Base-by-base conservation (phyloP, 192 early-diverging fungal genomes). In the Coemansia sp. region DNA sequence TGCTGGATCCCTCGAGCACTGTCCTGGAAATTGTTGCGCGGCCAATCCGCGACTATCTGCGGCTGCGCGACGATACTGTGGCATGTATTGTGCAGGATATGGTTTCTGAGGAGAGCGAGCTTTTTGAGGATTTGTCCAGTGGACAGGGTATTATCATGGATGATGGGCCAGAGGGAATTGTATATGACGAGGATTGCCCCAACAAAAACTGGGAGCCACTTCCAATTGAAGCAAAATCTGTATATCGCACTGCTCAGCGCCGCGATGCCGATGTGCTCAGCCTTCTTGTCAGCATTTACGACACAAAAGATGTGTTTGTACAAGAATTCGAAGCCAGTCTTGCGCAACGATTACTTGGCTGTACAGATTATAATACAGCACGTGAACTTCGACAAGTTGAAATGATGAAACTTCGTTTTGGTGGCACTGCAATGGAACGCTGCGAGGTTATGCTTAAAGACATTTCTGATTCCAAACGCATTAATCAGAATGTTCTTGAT, bases 391-490 rank as follows among this genome's bases (percentile, higher is more conserved):
- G 68, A 9, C 88, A 92, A 60, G 72, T 91, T 3, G 92, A 93
- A 64, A 67, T 90, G 73, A 81, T 93, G 67, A 92, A 91, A 63
- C 64, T 91, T 53, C 77, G 88, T 51, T 90, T 93, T 42, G 88
- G 89, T 17, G 88, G 85, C 14, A 53, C 61, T 1, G 84, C 84
- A 58, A 70, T 93, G 39, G 83, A 87, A 25, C 70, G 80, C 23
- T 89, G 89, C 59, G 91, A 92, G 58, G 91, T 93, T 6, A 93
- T 93, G 92, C 75, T 93, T 5, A 90, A 89, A 60, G 92, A 93
- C 57, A 69, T 92, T 27, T 85, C 87, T 11, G 90, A 91, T 39
- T 92, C 91, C 0, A 86, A 87, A 39, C 81, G 92, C 22, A 75
- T 89, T 10, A 82, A 87, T 36, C 76, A 78, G 54, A 75, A 76